Evolutionary conservation across 148 eudicot genomes (phyloP), one percentile per base, ranked within the genome.

Genomic region (Fagopyrum esculentum): DNA sequence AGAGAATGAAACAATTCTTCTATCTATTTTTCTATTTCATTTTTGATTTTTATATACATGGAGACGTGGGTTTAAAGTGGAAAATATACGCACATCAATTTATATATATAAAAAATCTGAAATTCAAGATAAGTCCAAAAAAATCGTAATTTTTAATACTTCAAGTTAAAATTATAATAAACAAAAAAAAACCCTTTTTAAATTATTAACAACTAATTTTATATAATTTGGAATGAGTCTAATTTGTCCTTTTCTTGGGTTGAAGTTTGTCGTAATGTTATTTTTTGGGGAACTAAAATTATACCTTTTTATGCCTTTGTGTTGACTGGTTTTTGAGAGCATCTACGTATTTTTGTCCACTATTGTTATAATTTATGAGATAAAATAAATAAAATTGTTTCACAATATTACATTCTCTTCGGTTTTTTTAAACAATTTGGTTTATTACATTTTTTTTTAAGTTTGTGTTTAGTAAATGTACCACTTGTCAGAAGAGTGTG

Each of bases 191-290:
- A 9, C 2, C 1, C 26, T 22, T 22, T 22, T 22, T 22, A 22
- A 22, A 22, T 22, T 22, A 22, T 22, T 22, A 57, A 57, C 6
- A 5, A 4, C 43, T 30, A 63, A 30, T 63, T 63, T 63, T 30
- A 63, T 26, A 22, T 63, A 66, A 66, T 66, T 66, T 66, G 71
- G 71, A 66, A 66, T 43, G 71, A 40, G 71, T 66, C 71, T 43
- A 35, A 3, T 66, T 66, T 66, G 71, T 66, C 71, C 8, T 40
- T 43, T 66, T 66, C 71, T 40, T 66, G n/a, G 9, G 71, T 66
- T 66, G 71, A 66, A 66, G 46, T 66, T 66, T 66, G 71, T 66
- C 71, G 46, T 40, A 66, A 7, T 66, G 45, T 66, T 66, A 66
- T 43, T 66, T 66, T 66, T 66, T 29, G 46, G 71, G 70, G 71